Evolutionary conservation across 208 protist genomes (phyloP).

Genomic region (Leishmania martiniquensis): DNA sequence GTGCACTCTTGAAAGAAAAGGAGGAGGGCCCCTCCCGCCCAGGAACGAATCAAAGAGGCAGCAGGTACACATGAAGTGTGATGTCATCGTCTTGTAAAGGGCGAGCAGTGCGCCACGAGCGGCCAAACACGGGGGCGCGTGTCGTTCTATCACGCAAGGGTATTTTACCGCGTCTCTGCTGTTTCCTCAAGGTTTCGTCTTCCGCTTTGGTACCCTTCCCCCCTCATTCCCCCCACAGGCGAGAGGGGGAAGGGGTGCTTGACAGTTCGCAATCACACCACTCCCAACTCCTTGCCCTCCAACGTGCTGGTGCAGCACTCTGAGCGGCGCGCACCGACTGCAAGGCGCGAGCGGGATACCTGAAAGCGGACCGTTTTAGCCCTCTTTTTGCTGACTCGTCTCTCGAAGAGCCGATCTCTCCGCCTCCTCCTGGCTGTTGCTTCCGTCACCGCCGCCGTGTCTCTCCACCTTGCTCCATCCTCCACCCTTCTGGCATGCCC

Average conservation of each 20-base stretch:
- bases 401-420: background rate
- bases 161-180: background rate
- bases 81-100: background rate
- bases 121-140: background rate
- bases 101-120: background rate
- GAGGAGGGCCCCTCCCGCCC: too few species aligned
- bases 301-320: background rate
- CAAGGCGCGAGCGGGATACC: background rate
- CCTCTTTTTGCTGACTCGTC: too few species aligned
- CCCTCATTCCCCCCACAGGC: background rate
- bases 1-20: background rate
- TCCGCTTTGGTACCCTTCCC: background rate
- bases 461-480: background rate
- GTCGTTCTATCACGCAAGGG: background rate
- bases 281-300: background rate
- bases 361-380: background rate
- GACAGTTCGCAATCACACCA: background rate
- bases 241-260: background rate
- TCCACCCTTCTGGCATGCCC: background rate
- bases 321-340: background rate
- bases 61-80: too few species aligned
- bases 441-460: background rate
- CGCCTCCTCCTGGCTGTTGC: too few species aligned
- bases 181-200: background rate
- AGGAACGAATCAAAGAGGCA: background rate